These are phyloP conservation scores for Rhynchospora breviuscula DNA, from an alignment of 176 grass and related monocot species.

Conservation along the genomic window DNA sequence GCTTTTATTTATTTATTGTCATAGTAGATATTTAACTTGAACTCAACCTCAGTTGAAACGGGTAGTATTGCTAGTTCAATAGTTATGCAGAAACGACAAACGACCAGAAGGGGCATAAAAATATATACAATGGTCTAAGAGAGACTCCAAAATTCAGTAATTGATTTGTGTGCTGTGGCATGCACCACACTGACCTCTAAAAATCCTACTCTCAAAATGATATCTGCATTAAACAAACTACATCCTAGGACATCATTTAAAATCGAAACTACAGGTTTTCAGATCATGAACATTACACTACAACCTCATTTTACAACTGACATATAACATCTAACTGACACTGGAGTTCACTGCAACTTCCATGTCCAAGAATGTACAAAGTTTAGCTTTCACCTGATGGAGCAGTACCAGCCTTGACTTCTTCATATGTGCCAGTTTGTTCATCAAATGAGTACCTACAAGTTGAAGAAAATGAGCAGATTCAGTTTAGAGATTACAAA, in stretches of 20 bases:
- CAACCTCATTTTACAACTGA: neutral
- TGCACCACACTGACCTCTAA: neutral
- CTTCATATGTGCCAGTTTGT: conserved; percentile 59
- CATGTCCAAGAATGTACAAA: neutral
- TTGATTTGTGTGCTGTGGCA: neutral
- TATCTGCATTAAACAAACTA: neutral
- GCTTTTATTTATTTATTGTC: too few species aligned
- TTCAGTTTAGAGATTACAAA: neutral
- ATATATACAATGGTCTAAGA: neutral
- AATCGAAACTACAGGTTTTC: conserved; percentile 6
- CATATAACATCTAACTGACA: neutral
- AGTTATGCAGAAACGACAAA: neutral
- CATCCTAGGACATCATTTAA: neutral
- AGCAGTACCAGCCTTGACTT: conserved; percentile 32
- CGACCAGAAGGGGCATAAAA: neutral
- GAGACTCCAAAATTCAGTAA: neutral
- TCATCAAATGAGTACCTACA: conserved; percentile 79
- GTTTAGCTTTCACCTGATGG: neutral
- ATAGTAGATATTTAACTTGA: too few species aligned
- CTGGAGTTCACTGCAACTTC: neutral
- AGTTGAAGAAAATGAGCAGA: neutral
- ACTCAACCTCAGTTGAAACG: too few species aligned
- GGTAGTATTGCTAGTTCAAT: too few species aligned
- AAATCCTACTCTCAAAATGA: neutral
- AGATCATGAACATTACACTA: neutral